phyloP scores from a whole-genome alignment of 2,329 filamentous ascomycete species.

The Dactylella cylindrospora region DNA sequence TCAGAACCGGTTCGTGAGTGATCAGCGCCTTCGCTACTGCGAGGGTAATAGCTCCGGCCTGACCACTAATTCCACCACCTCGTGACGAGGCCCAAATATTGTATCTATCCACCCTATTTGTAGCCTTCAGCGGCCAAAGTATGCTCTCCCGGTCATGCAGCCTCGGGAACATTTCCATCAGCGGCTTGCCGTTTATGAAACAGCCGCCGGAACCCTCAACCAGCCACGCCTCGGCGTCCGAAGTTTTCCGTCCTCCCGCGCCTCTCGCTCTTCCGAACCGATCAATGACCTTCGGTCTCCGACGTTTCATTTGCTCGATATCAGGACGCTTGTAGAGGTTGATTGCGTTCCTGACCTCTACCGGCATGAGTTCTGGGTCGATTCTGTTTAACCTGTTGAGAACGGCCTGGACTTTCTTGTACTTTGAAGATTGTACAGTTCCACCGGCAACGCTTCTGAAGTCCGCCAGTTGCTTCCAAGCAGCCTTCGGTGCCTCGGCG shows the following conservation, averaged over 20 bases:
- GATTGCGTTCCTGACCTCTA: slow-evolving; percentile 67
- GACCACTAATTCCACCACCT: slow-evolving; percentile 89
- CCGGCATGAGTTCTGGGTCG: slow-evolving; percentile 72
- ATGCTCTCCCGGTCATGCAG: slow-evolving; percentile 93
- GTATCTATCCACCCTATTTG: slow-evolving; percentile 87
- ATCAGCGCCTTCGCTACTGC: slow-evolving; percentile 84
- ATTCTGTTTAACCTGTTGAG: slow-evolving; percentile 82
- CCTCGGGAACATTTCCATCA: slow-evolving; percentile 78
- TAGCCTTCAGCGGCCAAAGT: slow-evolving; percentile 83
- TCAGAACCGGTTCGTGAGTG: slow-evolving; percentile 88
- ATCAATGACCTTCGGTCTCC: slow-evolving; percentile 56
- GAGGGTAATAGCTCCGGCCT: slow-evolving; percentile 90
- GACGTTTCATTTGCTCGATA: slow-evolving; percentile 61
- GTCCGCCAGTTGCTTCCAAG: slow-evolving; percentile 77
- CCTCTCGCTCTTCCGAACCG: slow-evolving; percentile 75
- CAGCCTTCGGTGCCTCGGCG: slow-evolving; percentile 68
- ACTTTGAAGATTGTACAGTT: slow-evolving; percentile 73
- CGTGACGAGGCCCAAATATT: slow-evolving; percentile 85
- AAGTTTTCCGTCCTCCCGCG: slow-evolving; percentile 83
- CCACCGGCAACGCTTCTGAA: slow-evolving; percentile 73
- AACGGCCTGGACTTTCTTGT: slow-evolving; percentile 72
- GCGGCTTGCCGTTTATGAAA: slow-evolving; percentile 82
- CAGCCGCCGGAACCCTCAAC: slow-evolving; percentile 92
- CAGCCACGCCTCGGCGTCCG: slow-evolving; percentile 78
- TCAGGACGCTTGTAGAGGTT: slow-evolving; percentile 74